Percentiles rank a stretch among this genome's conserved stretches.
These are phyloP conservation scores for Coemansia umbellata DNA, from an alignment of 192 early-diverging fungal species.

Conservation along the genomic window DNA sequence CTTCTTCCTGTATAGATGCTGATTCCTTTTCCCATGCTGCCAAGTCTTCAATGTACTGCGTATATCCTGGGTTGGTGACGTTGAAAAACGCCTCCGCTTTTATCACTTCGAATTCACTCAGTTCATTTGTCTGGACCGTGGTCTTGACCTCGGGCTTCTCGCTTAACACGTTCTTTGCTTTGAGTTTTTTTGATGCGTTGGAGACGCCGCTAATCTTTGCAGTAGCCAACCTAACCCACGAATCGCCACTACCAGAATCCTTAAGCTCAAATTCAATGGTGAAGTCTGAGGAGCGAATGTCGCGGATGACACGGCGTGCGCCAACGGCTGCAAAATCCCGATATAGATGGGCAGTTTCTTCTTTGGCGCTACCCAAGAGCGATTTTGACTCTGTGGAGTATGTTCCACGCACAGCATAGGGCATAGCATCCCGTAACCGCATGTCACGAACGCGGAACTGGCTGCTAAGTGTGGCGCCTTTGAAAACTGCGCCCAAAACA, in stretches of 20 bases:
- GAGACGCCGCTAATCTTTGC: slow-evolving; percentile 68
- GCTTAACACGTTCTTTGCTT: slow-evolving; percentile 48
- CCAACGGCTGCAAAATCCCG: slow-evolving; percentile 65
- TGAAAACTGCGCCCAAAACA: slow-evolving; percentile 84
- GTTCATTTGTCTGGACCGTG: slow-evolving; percentile 73
- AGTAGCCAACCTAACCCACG: slow-evolving; percentile 20
- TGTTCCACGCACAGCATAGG: slow-evolving; percentile 41
- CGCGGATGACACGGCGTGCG: slow-evolving; percentile 81
- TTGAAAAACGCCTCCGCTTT: slow-evolving; percentile 57
- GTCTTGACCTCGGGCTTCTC: slow-evolving; percentile 80
- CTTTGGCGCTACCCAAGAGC: slow-evolving; percentile 50
- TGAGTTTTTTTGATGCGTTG: slow-evolving; percentile 63
- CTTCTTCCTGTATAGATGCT: slow-evolving; percentile 28
- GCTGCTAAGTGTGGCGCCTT: slow-evolving; percentile 76
- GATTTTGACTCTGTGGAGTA: slow-evolving; percentile 58
- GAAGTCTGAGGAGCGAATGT: slow-evolving; percentile 58
- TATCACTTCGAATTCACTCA: slow-evolving; percentile 62
- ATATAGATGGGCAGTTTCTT: slow-evolving; percentile 23
- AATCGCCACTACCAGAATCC: slow-evolving; percentile 55
- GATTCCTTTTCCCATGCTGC: slow-evolving; percentile 41
- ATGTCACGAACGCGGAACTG: slow-evolving; percentile 86
- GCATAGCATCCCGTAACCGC: slow-evolving; percentile 77
- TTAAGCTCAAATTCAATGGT: slow-evolving; percentile 73
- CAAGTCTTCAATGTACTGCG: slow-evolving; percentile 27
- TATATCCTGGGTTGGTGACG: slow-evolving; percentile 42